Evolutionary conservation across 2,329 filamentous ascomycete species (phyloP), one percentile per base, ranked within the genome.

Genomic region (Alternaria panax): DNA sequence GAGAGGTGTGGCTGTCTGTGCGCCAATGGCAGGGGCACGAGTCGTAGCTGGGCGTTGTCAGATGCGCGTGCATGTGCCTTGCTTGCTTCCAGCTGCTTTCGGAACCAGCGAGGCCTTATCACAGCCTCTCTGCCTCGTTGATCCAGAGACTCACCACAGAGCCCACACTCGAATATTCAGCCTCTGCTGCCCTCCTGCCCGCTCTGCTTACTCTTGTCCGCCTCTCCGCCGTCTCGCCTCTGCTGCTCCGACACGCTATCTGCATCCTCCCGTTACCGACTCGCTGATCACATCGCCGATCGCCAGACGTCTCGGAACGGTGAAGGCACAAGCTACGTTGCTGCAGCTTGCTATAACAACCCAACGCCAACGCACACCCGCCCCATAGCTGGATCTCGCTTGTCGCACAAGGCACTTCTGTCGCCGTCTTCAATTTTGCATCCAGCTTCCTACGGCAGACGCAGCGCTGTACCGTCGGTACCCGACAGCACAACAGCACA

Each of bases 201-300:
- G 32, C 41, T 50, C 51, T 51, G 30, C 45, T 51, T 48, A 42
- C 32, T 34, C 22, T 34, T 36, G 28, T 46, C 25, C 40, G 40
- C 43, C 22, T 32, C 22, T 27, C 34, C 42, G 6, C 12, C 12
- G 6, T 34, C 28, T 55, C 47, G 46, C 56, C 41, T 46, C 52
- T 54, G 34, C 48, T 51, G 51, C 45, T 43, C 60, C 56, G 57
- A 41, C 53, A 47, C 55, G 57, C 60, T 58, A 53, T 27, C 53
- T 54, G 57, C 57, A 66, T 64, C 68, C 53, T 69, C 65, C 60
- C 65, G 63, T 54, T 27, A 52, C 59, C 59, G 61, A 46, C 63
- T 69, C 69, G 74, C 69, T 71, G 72, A 76, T 76, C 70, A 46
- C 68, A 67, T 71, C 66, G 72, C 63, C 72, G 70, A 75, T 75